These are phyloP conservation scores for Neurospora sp. DNA, from an alignment of 495 filamentous ascomycete genomes.

Conservation along the genomic window DNA sequence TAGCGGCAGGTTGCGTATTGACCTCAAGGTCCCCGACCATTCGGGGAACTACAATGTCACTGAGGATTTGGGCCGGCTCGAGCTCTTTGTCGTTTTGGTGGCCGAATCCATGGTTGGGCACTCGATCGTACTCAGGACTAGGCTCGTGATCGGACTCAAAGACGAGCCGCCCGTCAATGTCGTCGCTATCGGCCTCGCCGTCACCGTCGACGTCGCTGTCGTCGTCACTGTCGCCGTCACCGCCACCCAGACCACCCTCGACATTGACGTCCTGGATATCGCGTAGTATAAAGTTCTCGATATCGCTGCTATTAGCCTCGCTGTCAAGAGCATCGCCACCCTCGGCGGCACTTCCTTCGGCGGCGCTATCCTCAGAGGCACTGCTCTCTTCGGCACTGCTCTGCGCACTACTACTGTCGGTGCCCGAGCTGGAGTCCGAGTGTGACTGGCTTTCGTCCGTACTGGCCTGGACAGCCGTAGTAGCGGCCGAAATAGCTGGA, in stretches of 20 bases:
- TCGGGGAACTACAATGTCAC: slow-evolving; percentile 8
- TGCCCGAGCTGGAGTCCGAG: not conserved
- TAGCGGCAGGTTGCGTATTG: not conserved
- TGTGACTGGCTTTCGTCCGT: not conserved
- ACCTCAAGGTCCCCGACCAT: not conserved
- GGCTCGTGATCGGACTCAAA: not conserved
- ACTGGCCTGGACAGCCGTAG: not conserved
- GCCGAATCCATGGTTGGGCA: not conserved
- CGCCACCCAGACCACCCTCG: not conserved
- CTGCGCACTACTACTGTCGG: not conserved
- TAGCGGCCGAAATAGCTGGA: not conserved
- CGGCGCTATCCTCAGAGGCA: not conserved
- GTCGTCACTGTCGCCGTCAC: not conserved
- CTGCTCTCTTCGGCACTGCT: not conserved
- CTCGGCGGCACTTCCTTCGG: not conserved
- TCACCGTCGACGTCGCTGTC: not conserved
- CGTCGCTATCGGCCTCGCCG: not conserved
- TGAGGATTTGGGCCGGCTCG: slow-evolving; percentile 9
- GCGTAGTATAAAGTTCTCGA: not conserved
- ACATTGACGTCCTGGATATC: not conserved
- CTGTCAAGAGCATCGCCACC: not conserved
- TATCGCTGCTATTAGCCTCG: not conserved
- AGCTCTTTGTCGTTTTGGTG: not conserved
- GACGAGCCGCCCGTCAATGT: not conserved
- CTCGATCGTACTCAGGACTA: not conserved